Conservation (phyloP, 2,329 filamentous ascomycete species). For the Colletotrichum viniferum region DNA sequence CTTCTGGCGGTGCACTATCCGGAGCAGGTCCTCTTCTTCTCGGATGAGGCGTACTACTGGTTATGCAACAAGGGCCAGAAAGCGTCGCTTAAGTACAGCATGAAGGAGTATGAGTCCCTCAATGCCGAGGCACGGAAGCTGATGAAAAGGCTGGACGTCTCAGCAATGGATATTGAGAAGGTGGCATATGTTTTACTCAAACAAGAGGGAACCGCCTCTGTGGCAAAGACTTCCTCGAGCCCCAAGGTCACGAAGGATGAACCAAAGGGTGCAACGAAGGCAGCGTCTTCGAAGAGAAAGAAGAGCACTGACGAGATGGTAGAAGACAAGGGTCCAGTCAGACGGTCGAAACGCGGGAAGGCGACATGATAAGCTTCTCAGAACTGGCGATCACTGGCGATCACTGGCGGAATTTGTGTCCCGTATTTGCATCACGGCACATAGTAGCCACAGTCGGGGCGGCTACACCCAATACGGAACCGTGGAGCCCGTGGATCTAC, state of each 20-base stretch:
- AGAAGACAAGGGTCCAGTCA: slow-evolving; percentile 22
- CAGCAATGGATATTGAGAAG: slow-evolving; percentile 69
- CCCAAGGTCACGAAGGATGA: not conserved
- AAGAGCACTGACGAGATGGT: slow-evolving; percentile 14
- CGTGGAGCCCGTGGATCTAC: slow-evolving; percentile 22
- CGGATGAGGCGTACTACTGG: slow-evolving; percentile 81
- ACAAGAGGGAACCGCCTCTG: slow-evolving; percentile 20
- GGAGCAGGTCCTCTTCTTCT: slow-evolving; percentile 71
- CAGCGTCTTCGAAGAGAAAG: slow-evolving; percentile 26
- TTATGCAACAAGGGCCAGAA: slow-evolving; percentile 59
- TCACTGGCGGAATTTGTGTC: not conserved
- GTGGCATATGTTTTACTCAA: slow-evolving; percentile 73
- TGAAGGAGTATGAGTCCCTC: slow-evolving; percentile 70
- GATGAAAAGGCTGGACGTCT: slow-evolving; percentile 53
- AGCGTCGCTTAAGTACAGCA: slow-evolving; percentile 68
- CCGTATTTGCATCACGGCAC: not conserved
- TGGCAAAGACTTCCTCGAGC: not conserved
- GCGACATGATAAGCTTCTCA: slow-evolving; percentile 17
- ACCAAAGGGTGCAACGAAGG: slow-evolving; percentile 2
- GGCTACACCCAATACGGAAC: slow-evolving; percentile 14
- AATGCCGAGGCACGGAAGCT: slow-evolving; percentile 46
- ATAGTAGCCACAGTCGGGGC: not conserved
- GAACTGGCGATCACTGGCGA: not conserved
- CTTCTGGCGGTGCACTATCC: slow-evolving; percentile 70
- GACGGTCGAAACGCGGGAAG: slow-evolving; percentile 32